Evolutionary conservation across 148 eudicot species (phyloP), one percentile per base, ranked within the genome.

Genomic region (Oxyria digyna): DNA sequence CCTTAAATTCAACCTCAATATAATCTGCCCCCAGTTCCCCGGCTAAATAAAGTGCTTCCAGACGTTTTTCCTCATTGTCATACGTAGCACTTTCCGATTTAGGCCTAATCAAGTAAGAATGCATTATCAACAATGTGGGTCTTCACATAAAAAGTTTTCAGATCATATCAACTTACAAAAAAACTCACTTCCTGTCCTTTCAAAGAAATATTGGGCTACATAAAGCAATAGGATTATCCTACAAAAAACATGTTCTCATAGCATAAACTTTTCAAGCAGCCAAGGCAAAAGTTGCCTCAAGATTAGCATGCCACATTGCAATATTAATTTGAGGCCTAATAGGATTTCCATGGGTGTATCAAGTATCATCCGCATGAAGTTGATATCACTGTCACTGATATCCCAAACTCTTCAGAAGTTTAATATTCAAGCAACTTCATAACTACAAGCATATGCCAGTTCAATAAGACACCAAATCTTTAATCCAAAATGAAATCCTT

Each of bases 1-100:
- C 65, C 65, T 59, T 59, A 13, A 59, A 38, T 38, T 59, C 65
- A 59, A 59, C 65, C 37, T 59, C 65, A 15, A 59, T 31, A 59
- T 59, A 59, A 29, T 59, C 65, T 31, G 65, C 65, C 10, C 65
- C 65, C 18, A 59, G 38, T 59, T 59, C 65, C 10, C 20, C 15
- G 18, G 38, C 65, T 31, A 59, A 59, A 27, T 27, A 31, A 29
- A 59, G 65, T 29, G 38, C 37, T 59, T 59, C 65, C 38, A 59
- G 65, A 12, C n/a, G 38, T 59, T 59, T 59, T 59, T 59, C 65
- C 31, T 26, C 20, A 31, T 20, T 9, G 20, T 4, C 65, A 59
- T 59, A 29, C 6, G 20, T 29, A 59, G 9, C 65, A 59, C 20
- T 59, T 59, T 59, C 65, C 10, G 65, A 29, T 27, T 59, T 31